Evolutionary conservation across 2,329 filamentous ascomycete genomes (phyloP), one percentile per base, ranked within the genome.

Genomic region (Thielaviopsis populi): DNA sequence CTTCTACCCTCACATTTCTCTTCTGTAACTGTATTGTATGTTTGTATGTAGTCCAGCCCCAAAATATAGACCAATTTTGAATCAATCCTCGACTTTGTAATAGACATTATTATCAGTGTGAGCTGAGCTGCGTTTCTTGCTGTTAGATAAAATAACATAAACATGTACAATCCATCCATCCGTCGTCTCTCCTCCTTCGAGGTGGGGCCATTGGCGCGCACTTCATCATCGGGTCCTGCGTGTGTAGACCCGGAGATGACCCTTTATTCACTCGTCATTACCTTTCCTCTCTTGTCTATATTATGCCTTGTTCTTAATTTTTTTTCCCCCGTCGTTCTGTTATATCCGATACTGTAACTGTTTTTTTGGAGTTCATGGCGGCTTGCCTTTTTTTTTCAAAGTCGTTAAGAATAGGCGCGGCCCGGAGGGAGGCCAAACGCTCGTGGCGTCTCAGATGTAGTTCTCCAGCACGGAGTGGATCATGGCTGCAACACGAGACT

Each of bases 401-500:
- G 48, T 19, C 37, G 60, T 48, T 27, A 48, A 24, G 33, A 63
- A 19, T 61, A n/a, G 24, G 40, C 24, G 15, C 43, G 43, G n/a
- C 48, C 15, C 24, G 24, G n/a, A 53, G 48, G 13, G 48, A 43
- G 37, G 33, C n/a, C n/a, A n/a, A n/a, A n/a, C n/a, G n/a, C n/a
- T n/a, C n/a, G n/a, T n/a, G 42, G 19, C 19, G 48, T 30, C 40
- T 50, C 48, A 65, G 42, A 65, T 63, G 64, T 65, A 65, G 37
- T 63, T 60, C 40, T 62, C 43, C n/a, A 65, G 43, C 24, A 65
- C 64, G 3, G 64, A 65, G 46, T 65, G 64, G 13, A 65, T 60
- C 64, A 65, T 65, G 40, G 58, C 54, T n/a, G 61, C 64, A 48
- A 63, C 56, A 6, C 56, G 64, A 30, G 53, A 43, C 61, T 65